A percentile compares a stretch with the other conserved stretches of the same genome.
phyloP scores from a whole-genome alignment of 139 green algal genomes.

The Tetraselmis chui region DNA sequence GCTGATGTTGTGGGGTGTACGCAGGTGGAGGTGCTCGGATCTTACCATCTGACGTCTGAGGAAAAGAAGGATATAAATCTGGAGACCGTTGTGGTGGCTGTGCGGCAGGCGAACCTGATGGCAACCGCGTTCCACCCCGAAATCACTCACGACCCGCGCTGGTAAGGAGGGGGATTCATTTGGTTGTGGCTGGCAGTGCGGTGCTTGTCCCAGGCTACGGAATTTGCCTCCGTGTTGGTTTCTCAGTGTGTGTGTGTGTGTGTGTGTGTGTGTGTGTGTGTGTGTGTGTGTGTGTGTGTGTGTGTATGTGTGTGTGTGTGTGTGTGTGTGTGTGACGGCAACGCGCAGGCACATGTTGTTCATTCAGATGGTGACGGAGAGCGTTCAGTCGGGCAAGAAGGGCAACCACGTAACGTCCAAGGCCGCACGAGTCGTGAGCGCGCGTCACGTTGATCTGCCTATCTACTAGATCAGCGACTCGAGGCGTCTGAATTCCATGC shows the following conservation, averaged over 20 bases:
- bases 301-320: background rate
- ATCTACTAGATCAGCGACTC: no score
- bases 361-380: slow-evolving; percentile 67
- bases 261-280: background rate
- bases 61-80: background rate
- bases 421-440: no score
- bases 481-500: no score
- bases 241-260: background rate
- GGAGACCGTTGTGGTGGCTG: slow-evolving; percentile 72
- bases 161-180: slow-evolving; percentile 32
- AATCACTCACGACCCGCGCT: slow-evolving; percentile 84
- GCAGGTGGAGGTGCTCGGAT: background rate
- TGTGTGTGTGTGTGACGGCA: background rate
- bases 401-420: no score
- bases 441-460: no score
- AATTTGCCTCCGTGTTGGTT: background rate
- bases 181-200: background rate
- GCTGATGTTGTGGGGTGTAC: no score
- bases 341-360: slow-evolving; percentile 79
- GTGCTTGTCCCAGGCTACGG: background rate
- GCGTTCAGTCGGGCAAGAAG: no score
- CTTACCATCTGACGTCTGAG: background rate
- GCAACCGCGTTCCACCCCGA: slow-evolving; percentile 97
- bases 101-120: slow-evolving; percentile 70
- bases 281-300: background rate